Conservation (phyloP, 495 filamentous ascomycete genomes). For the Neurospora sp. region DNA sequence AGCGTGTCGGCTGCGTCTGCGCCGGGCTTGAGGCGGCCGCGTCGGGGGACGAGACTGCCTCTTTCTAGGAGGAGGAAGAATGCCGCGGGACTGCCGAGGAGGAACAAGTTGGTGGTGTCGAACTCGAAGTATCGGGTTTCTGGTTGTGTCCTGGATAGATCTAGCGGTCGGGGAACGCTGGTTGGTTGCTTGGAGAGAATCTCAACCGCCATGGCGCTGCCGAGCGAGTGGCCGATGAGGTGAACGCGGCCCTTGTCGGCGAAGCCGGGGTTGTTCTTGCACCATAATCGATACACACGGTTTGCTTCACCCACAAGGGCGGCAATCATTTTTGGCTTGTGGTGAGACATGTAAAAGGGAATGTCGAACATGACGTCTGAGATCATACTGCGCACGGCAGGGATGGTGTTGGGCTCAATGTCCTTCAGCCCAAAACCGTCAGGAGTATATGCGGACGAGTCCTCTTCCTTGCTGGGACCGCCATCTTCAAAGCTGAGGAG, state of each 20-base stretch:
- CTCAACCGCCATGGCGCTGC: constrained; percentile 87
- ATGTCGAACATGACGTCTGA: constrained; percentile 97
- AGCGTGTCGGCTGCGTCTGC: constrained; percentile 50
- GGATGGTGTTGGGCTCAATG: constrained; percentile 85
- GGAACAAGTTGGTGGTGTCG: constrained; percentile 78
- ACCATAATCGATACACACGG: constrained; percentile 87
- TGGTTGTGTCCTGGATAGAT: constrained; percentile 34
- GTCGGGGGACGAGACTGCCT: constrained; percentile 68
- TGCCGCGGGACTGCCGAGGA: constrained; percentile 82
- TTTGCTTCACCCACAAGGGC: constrained; percentile 90
- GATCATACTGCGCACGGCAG: constrained; percentile 79
- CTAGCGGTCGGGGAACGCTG: constrained; percentile 34
- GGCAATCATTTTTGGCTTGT: constrained; percentile 87
- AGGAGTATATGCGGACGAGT: constrained; percentile 32
- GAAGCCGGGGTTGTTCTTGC: constrained; percentile 81
- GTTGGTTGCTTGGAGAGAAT: constrained; percentile 84
- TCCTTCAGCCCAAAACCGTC: constrained; percentile 74
- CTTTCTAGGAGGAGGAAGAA: constrained; percentile 89
- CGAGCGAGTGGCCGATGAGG: constrained; percentile 85
- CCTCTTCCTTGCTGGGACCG: constrained; percentile 37
- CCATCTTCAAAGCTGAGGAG: constrained; percentile 76
- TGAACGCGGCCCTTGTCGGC: constrained; percentile 73
- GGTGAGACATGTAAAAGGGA: constrained; percentile 91
- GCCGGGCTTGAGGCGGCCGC: constrained; percentile 63
- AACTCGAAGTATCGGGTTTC: constrained; percentile 75